Evolutionary conservation across 164 flowering plant genomes (phyloP), one percentile per base, ranked within the genome.

Genomic region (Taxillus chinensis): DNA sequence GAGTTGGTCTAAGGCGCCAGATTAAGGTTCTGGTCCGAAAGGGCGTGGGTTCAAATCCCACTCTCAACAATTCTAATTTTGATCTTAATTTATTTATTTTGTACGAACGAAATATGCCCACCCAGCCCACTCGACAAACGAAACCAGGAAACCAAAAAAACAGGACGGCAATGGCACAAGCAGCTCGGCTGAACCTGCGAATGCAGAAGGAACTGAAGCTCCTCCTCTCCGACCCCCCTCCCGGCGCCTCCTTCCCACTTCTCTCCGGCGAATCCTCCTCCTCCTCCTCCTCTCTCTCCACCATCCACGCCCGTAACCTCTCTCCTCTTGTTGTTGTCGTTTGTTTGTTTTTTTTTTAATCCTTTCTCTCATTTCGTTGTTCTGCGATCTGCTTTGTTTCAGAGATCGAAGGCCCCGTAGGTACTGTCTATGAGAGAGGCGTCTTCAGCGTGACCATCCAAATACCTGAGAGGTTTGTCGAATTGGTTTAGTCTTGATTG

Each of bases 131-230:
- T 27, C 2, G 27, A 27, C 0, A 27, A 27, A 27, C 27, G 27
- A 27, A 27, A 27, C 27, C 27, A 27, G 27, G 27, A 27, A 27
- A 27, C 27, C 27, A 27, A 27, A 27, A 27, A 27, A 27, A 27
- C 27, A n/a, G n/a, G 27, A 27, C 1, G 46, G 39, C 61, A 45
- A 86, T 83, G 90, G 91, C 87, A 3, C 92, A 86, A 53, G 92
- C 95, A 3, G 91, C 92, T 55, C 74, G 97, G 73, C 87, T 87
- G 45, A 80, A 64, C 66, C 78, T 84, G 37, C 83, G 95, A 63
- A 80, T 90, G 97, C 95, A 90, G 41, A 87, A 83, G 80, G 97
- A 90, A 68, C 78, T 88, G 41, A 88, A 85, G 73, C 86, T 85
- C 4, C 90, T 88, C 45, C 78, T 81, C 70, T 61, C 92, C 60